Conservation (phyloP, 2,329 filamentous ascomycete genomes). For the Basipetospora chlamydospora region DNA sequence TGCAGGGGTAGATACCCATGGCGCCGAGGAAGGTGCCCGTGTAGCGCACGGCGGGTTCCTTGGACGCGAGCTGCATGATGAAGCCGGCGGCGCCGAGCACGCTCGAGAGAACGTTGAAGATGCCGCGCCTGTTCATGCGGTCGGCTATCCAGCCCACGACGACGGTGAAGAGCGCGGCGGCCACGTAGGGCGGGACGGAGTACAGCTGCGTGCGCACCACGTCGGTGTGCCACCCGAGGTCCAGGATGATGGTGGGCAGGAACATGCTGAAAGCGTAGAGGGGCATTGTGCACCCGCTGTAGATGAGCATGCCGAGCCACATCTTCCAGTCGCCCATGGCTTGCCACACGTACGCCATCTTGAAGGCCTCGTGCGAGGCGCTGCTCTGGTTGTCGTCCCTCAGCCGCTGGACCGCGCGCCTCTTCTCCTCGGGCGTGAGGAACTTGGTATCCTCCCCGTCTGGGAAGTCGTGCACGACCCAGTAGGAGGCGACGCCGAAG, state of each 20-base stretch:
- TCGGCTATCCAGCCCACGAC: constrained; percentile 55
- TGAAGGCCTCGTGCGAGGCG: constrained; percentile 9
- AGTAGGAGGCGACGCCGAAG: constrained; percentile 38
- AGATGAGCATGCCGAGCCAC: constrained; percentile 45
- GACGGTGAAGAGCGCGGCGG: constrained; percentile 22
- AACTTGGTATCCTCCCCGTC: constrained; percentile 42
- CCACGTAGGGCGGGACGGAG: constrained; percentile 30
- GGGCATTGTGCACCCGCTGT: constrained; percentile 49
- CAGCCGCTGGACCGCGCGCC: constrained; percentile 38
- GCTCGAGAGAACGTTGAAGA: constrained; percentile 37
- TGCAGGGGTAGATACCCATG: constrained; percentile 37
- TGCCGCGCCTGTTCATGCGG: constrained; percentile 44
- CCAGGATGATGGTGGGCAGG: constrained; percentile 53
- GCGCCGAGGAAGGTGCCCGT: constrained; percentile 49
- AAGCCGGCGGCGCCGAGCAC: constrained; percentile 41
- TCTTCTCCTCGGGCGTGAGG: constrained; percentile 26
- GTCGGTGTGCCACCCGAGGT: constrained; percentile 41
- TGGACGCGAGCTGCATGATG: constrained; percentile 38
- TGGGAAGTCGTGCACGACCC: constrained; percentile 42
- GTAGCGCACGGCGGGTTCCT: constrained; percentile 43
- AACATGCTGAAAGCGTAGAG: constrained; percentile 56
- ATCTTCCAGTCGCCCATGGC: constrained; percentile 50
- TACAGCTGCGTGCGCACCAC: constrained; percentile 41
- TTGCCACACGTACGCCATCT: constrained; percentile 31
- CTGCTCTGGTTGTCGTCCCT: constrained; percentile 33